Evolutionary conservation across 2,329 filamentous ascomycete species (phyloP).

Genomic region (Akanthomyces uredinophilus): DNA sequence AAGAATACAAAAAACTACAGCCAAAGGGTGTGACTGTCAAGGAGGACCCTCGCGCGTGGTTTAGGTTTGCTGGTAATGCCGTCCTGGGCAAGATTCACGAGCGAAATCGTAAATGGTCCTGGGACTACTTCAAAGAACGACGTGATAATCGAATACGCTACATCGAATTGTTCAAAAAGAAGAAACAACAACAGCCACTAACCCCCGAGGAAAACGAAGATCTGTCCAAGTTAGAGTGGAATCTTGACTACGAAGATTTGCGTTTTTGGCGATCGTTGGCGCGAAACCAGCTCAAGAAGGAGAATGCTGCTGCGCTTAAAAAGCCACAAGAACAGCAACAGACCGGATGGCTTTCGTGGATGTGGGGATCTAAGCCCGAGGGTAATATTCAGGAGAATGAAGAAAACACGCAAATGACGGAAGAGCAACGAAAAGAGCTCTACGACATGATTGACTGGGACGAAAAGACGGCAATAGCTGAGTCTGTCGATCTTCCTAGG

Average conservation of each 20-base stretch:
- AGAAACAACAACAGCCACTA: slow-evolving; percentile 69
- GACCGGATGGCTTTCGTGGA: slow-evolving; percentile 87
- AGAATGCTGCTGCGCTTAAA: slow-evolving; percentile 85
- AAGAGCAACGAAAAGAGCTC: slow-evolving; percentile 91
- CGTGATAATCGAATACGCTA: slow-evolving; percentile 85
- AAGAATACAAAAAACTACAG: slow-evolving; percentile 91
- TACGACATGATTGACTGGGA: slow-evolving; percentile 99
- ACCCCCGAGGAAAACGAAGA: slow-evolving; percentile 66
- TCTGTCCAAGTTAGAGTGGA: slow-evolving; percentile 73
- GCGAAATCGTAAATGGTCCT: slow-evolving; percentile 86
- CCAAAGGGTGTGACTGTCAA: slow-evolving; percentile 76
- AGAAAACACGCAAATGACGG: slow-evolving; percentile 83
- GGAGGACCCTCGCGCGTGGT: slow-evolving; percentile 88
- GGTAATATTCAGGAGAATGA: slow-evolving; percentile 52
- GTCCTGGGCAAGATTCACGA: slow-evolving; percentile 94
- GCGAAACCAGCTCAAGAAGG: slow-evolving; percentile 89
- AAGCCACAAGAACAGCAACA: slow-evolving; percentile 54
- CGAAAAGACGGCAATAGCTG: slow-evolving; percentile 84
- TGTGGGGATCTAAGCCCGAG: slow-evolving; percentile 76
- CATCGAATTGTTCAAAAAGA: slow-evolving; percentile 94
- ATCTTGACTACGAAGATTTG: slow-evolving; percentile 88
- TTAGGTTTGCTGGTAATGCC: slow-evolving; percentile 84
- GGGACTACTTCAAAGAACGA: slow-evolving; percentile 90
- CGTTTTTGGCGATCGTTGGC: slow-evolving; percentile 96
- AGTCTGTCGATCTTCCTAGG: slow-evolving; percentile 81